Conservation (phyloP, 352 stramenopile species). For the Peronospora destructor region DNA sequence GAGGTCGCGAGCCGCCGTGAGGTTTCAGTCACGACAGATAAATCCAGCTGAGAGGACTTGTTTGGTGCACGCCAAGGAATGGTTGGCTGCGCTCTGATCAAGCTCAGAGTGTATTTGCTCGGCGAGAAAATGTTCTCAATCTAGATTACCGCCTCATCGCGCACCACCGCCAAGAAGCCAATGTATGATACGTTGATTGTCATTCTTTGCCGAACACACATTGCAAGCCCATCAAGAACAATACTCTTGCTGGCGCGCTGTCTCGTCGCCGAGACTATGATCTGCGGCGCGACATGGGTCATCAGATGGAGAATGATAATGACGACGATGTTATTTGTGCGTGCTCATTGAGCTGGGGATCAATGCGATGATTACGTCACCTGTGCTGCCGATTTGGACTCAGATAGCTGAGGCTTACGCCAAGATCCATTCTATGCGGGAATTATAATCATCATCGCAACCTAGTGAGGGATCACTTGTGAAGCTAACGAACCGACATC, state of each 20-base stretch:
- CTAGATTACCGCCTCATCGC: background rate
- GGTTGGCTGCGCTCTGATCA: background rate
- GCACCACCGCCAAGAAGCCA: background rate
- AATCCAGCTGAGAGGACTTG: background rate
- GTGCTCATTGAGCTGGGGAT: background rate
- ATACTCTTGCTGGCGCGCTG: background rate
- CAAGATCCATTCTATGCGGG: background rate
- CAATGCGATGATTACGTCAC: background rate
- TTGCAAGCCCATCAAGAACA: background rate
- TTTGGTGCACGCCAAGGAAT: background rate
- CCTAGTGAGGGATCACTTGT: background rate
- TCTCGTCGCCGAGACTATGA: background rate
- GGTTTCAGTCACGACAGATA: background rate
- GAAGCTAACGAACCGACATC: background rate
- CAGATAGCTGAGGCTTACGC: background rate
- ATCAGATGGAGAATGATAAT: background rate
- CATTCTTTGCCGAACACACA: background rate
- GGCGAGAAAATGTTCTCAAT: too few species aligned
- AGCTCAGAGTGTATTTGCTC: background rate
- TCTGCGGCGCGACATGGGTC: background rate
- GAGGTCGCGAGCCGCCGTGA: background rate
- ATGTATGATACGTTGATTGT: background rate
- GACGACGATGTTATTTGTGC: background rate
- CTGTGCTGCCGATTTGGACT: background rate
- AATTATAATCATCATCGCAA: background rate